A percentile compares a stretch with the other conserved stretches of the same genome.
Conservation (phyloP, 2,329 filamentous ascomycete species). For the Claviceps fusiformis region DNA sequence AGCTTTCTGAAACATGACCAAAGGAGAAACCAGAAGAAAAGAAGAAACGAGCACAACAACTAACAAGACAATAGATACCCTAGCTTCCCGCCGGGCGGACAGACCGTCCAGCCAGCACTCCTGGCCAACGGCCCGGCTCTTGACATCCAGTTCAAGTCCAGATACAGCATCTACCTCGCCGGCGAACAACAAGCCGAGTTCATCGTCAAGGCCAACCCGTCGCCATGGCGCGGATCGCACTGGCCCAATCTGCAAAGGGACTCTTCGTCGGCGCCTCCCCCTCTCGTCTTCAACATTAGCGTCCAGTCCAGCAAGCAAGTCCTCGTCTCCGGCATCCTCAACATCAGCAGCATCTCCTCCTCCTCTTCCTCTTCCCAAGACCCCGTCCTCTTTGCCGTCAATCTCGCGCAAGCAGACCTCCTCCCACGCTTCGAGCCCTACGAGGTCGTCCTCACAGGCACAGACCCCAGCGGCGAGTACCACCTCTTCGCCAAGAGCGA, state of each 20-base stretch:
- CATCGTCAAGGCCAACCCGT: conserved; percentile 28
- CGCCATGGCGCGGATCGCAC: conserved; percentile 24
- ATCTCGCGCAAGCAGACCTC: conserved; percentile 17
- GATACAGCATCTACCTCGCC: conserved; percentile 32
- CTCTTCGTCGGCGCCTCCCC: conserved; percentile 7
- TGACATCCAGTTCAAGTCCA: conserved; percentile 29
- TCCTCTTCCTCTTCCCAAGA: conserved; percentile 9
- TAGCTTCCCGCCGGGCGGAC: conserved; percentile 31
- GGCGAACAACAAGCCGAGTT: conserved; percentile 27
- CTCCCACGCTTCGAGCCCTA: conserved; percentile 24
- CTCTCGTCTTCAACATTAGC: conserved; percentile 24
- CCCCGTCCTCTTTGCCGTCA: conserved; percentile 24
- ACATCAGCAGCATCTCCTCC: conserved; percentile 14
- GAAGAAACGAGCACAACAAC: not conserved
- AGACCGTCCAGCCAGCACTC: conserved; percentile 22
- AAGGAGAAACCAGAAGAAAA: too few species aligned
- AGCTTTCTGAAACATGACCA: too few species aligned
- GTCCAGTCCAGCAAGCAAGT: conserved; percentile 15
- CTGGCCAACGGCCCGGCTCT: conserved; percentile 21
- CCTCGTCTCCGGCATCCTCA: conserved; percentile 21
- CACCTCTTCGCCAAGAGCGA: conserved; percentile 24
- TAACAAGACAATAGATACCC: conserved; percentile 15
- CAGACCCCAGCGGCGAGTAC: conserved; percentile 15
- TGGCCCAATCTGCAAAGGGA: conserved; percentile 17
- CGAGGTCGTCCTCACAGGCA: conserved; percentile 23